Evolutionary conservation across 768 basidiomycete species (phyloP), one percentile per base, ranked within the genome.

Genomic region (Lactarius pseudohatsudake): DNA sequence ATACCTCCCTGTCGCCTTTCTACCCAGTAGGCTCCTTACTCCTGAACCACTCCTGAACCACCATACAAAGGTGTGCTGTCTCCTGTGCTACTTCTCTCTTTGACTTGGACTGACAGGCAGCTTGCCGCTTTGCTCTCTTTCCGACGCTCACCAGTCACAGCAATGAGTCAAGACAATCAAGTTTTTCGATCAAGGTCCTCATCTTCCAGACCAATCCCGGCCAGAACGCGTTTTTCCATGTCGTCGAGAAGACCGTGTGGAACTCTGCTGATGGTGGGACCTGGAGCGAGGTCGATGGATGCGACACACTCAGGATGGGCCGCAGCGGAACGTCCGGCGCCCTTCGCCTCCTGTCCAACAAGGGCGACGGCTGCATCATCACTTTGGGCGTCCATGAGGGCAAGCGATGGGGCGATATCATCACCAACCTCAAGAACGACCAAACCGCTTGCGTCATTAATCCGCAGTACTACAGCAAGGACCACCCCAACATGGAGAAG

Each of bases 321-420:
- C 75, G 73, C 10, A 81, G 79, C 64, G 80, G 79, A 53, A 80
- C 77, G 0, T 80, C 78, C 18, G 78, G 81, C 11, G 71, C 72
- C 8, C 60, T 81, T 20, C 78, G 77, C 62, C 75, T 80, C 72
- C 36, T 43, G 38, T 67, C 71, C 9, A 71, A 73, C 56, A 70
- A 57, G 10, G 75, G 72, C 64, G 77, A 81, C 60, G 63, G 59
- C 8, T 75, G 78, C 74, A 61, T 78, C 28, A 69, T 77, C 65
- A 73, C 74, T 16, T 47, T 81, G 32, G 80, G 81, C 1, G 73
- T 81, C 32, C 76, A 81, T 73, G 77, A 78, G 72, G 74, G 76
- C 72, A 75, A 75, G 65, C 70, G 74, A 8, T 81, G 81, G 80
- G 72, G 74, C 72, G 79, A 80, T 65, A 74, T 76, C 54, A 72